Evolutionary conservation across 73 alveolate genomes (phyloP).

Genomic region (Breviolum minutum): DNA sequence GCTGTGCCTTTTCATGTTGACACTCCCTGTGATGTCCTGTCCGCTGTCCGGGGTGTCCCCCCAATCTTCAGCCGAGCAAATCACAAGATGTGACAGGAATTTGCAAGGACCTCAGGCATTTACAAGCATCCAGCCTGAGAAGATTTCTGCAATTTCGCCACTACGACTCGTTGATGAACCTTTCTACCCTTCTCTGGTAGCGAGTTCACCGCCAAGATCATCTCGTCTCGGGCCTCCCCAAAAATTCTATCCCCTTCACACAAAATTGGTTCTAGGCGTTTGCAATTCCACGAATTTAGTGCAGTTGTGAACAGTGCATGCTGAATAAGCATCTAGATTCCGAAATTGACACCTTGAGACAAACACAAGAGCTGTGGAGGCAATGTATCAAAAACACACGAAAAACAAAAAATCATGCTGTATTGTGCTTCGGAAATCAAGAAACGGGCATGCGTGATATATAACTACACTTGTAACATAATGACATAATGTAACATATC

Average conservation of each 20-base stretch:
- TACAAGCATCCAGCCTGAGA: background rate
- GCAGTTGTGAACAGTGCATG: too few relatives aligned
- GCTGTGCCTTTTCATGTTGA: slow-evolving; percentile 12
- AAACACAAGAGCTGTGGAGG: too few relatives aligned
- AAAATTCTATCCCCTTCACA: background rate
- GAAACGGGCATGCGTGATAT: too few relatives aligned
- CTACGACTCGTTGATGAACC: slow-evolving; percentile 49
- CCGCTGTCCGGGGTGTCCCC: background rate
- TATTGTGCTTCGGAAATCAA: too few relatives aligned
- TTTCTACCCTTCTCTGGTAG: slow-evolving; percentile 63
- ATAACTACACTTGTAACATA: too few relatives aligned
- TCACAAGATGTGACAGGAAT: background rate
- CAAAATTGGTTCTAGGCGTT: background rate
- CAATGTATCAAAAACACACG: too few relatives aligned
- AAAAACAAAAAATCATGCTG: too few relatives aligned
- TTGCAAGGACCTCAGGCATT: background rate
- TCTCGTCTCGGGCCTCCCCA: slow-evolving; percentile 67
- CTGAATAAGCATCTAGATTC: too few relatives aligned
- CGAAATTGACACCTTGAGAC: too few relatives aligned
- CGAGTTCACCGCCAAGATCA: slow-evolving; percentile 77
- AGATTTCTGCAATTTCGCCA: background rate
- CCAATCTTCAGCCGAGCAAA: background rate
- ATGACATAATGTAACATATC: too few relatives aligned
- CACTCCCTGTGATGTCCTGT: slow-evolving; percentile 21
- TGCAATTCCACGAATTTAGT: background rate